These are phyloP conservation scores for Friedmanniomyces simplex DNA, from an alignment of 495 filamentous ascomycete genomes.

Conservation along the genomic window DNA sequence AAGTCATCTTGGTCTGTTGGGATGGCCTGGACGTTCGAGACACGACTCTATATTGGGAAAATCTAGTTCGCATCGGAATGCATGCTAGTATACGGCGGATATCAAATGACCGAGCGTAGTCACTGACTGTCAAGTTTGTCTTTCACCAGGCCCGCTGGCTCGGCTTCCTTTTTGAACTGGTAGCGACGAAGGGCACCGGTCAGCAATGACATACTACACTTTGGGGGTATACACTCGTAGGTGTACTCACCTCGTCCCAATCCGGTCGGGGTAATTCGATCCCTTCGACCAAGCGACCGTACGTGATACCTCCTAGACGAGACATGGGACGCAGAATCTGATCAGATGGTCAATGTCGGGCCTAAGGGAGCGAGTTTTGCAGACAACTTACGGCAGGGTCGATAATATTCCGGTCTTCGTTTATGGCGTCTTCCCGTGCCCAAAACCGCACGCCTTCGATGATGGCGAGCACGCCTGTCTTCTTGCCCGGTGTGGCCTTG, in stretches of 20 bases:
- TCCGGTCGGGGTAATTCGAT: slow-evolving; percentile 70
- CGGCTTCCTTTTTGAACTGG: slow-evolving; percentile 35
- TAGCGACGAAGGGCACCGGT: too few species aligned
- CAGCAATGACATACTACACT: too few species aligned
- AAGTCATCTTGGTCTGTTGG: slow-evolving; percentile 12
- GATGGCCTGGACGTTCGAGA: not conserved
- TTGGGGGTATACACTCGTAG: too few species aligned
- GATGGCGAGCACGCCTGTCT: slow-evolving; percentile 60
- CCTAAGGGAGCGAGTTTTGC: slow-evolving; percentile 27
- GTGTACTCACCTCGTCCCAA: slow-evolving; percentile 39
- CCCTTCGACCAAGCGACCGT: slow-evolving; percentile 57
- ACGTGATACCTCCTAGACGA: slow-evolving; percentile 76
- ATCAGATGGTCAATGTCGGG: not conserved
- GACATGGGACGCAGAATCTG: slow-evolving; percentile 57
- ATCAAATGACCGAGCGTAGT: not conserved
- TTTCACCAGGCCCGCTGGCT: slow-evolving; percentile 35
- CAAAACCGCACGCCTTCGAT: slow-evolving; percentile 83
- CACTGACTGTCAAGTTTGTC: slow-evolving; percentile 23
- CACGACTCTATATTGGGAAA: not conserved
- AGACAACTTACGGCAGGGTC: slow-evolving; percentile 46
- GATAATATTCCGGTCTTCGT: slow-evolving; percentile 60
- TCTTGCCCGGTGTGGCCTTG: slow-evolving; percentile 53
- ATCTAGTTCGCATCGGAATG: not conserved
- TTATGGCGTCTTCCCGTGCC: slow-evolving; percentile 79
- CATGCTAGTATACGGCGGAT: not conserved